These are phyloP conservation scores for Macaranga tanarius DNA, from an alignment of 441 rosid genomes.

Conservation along the genomic window DNA sequence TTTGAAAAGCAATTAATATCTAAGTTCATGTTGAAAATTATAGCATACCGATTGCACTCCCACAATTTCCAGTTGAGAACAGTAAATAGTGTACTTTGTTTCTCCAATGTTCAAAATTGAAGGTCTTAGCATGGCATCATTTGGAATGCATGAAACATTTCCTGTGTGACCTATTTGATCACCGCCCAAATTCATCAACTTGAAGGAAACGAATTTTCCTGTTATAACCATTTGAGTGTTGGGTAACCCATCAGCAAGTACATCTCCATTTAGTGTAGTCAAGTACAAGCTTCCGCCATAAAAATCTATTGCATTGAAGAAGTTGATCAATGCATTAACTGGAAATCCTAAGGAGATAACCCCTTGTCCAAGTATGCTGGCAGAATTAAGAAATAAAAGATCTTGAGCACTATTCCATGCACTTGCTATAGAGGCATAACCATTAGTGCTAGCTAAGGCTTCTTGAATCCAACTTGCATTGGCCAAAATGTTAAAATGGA, in stretches of 20 bases:
- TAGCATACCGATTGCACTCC: constrained; percentile 42
- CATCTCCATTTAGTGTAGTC: constrained; percentile 43
- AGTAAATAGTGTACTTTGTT: constrained; percentile 34
- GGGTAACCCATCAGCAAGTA: constrained; percentile 37
- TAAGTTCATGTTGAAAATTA: not conserved
- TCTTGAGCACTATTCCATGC: constrained; percentile 38
- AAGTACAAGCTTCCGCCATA: constrained; percentile 49
- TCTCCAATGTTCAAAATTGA: constrained; percentile 24
- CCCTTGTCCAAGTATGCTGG: constrained; percentile 33
- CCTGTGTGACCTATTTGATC: constrained; percentile 10
- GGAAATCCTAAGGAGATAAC: constrained; percentile 54
- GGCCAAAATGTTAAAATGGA: constrained; percentile 12
- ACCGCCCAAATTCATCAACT: constrained; percentile 4
- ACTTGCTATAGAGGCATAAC: constrained; percentile 40
- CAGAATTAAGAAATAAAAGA: constrained; percentile 39
- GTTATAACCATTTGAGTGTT: constrained; percentile 22
- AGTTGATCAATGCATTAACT: constrained; percentile 28
- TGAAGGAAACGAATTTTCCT: constrained; percentile 29
- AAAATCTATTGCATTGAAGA: constrained; percentile 37
- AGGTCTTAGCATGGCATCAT: constrained; percentile 8
- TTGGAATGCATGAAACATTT: constrained; percentile 34
- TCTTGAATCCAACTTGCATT: constrained; percentile 43
- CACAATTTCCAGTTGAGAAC: constrained; percentile 34
- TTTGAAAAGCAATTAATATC: not conserved
- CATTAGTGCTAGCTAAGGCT: constrained; percentile 33